These are phyloP conservation scores for Emergomyces orientalis DNA, from an alignment of 2,329 filamentous ascomycete species.

Conservation along the genomic window DNA sequence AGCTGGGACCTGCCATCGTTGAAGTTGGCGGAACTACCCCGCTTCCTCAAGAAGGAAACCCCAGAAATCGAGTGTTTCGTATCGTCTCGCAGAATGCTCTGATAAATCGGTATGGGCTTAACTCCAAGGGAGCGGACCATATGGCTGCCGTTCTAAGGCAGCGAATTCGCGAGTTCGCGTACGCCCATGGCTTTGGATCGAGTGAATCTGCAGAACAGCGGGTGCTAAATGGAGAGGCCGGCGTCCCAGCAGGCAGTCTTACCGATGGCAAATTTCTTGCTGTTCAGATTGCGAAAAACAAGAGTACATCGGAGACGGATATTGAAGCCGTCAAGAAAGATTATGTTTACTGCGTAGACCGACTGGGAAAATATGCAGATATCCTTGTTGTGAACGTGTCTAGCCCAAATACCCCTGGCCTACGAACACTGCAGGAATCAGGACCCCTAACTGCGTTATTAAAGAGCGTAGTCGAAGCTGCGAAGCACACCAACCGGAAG, in stretches of 20 bases:
- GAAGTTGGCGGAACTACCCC: conserved; percentile 90
- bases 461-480: conserved; percentile 71
- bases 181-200: conserved; percentile 55
- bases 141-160: conserved; percentile 72
- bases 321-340: conserved; percentile 67
- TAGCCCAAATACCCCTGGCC: conserved; percentile 87
- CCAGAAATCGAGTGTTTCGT: conserved; percentile 78
- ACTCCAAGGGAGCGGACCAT: conserved; percentile 79
- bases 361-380: conserved; percentile 79
- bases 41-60: conserved; percentile 77
- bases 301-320: conserved; percentile 75
- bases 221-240: conserved; percentile 65
- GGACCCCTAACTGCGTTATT: conserved; percentile 76
- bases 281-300: conserved; percentile 96
- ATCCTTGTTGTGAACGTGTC: conserved; percentile 98
- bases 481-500: conserved; percentile 57
- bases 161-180: conserved; percentile 68
- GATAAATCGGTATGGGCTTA: conserved; percentile 93
- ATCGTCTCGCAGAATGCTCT: conserved; percentile 73
- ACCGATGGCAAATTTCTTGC: conserved; percentile 65
- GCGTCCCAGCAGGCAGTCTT: conserved; percentile 76
- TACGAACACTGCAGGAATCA: conserved; percentile 75
- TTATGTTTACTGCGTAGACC: conserved; percentile 82
- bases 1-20: conserved; percentile 73
- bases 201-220: conserved; percentile 56